Conservation (phyloP, 768 basidiomycete genomes). For the Calocera viscosa region DNA sequence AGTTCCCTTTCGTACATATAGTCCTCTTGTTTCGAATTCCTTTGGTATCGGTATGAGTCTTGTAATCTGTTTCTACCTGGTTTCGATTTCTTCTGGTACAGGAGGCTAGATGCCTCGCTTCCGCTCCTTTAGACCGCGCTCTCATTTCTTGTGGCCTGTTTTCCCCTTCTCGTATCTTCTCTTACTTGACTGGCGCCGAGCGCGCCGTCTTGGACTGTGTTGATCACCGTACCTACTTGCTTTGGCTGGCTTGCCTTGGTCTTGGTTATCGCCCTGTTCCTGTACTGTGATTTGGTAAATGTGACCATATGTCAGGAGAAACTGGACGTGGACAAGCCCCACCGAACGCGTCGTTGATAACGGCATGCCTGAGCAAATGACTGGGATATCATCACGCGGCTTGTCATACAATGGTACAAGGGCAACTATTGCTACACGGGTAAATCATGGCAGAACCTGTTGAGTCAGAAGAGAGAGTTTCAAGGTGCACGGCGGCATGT, state of each 20-base stretch:
- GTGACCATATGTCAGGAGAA: not conserved
- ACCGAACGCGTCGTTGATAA: not conserved
- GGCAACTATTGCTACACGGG: not conserved
- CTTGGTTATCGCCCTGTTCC: not conserved
- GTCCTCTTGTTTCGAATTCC: not conserved
- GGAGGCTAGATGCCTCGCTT: constrained; percentile 1
- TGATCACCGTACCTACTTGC: not conserved
- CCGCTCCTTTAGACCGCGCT: not conserved
- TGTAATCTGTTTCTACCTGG: not conserved
- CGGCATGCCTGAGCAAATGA: no score
- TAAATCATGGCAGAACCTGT: no score
- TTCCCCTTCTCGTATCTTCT: not conserved
- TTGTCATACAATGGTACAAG: no score
- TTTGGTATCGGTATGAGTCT: not conserved
- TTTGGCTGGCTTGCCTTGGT: not conserved
- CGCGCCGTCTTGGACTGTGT: not conserved
- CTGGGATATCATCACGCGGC: no score
- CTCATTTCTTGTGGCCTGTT: not conserved
- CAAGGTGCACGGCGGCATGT: no score
- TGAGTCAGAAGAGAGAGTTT: no score
- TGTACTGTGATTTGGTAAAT: not conserved
- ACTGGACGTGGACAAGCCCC: no score
- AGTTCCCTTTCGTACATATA: not conserved
- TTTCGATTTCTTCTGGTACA: not conserved
- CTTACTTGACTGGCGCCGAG: not conserved